Evolutionary conservation across 83 land plant species (phyloP).

Genomic region (Picea abies): DNA sequence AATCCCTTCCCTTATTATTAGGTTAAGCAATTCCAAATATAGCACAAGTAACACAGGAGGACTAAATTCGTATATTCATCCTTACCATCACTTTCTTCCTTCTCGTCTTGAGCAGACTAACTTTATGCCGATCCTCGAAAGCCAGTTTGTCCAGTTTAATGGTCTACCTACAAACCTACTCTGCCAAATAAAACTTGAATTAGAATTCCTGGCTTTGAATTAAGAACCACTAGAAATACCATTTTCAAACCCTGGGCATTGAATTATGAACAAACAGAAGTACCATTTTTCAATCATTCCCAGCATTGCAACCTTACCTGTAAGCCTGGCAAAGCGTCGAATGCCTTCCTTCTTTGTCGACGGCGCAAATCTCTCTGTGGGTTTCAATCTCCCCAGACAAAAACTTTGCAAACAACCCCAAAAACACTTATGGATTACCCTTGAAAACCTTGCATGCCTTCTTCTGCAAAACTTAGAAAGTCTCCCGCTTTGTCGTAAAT

Average conservation of each 20-base stretch:
- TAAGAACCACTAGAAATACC: background rate
- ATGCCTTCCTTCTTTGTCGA: background rate
- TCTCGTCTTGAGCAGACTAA: slow-evolving; percentile 30
- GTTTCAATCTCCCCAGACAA: slow-evolving; percentile 1
- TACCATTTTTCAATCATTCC: no score
- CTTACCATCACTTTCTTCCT: slow-evolving; percentile 35
- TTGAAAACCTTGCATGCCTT: background rate
- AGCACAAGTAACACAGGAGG: background rate
- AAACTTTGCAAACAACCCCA: no score
- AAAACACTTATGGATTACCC: background rate
- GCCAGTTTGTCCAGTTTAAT: slow-evolving; percentile 6
- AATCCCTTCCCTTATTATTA: background rate
- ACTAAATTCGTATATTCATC: background rate
- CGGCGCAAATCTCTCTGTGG: slow-evolving; percentile 17
- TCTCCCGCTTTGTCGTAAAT: background rate
- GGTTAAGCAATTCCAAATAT: background rate
- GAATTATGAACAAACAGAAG: no score
- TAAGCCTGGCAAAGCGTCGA: background rate
- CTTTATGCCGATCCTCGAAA: slow-evolving; percentile 16
- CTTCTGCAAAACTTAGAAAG: background rate
- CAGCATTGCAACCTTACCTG: background rate
- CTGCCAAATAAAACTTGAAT: background rate
- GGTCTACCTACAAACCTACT: background rate
- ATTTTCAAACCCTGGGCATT: background rate
- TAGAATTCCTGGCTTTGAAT: background rate